A percentile compares a stretch with the other conserved stretches of the same genome.
Conservation (phyloP, 371 early-diverging fungal genomes). For the Blakeslea trispora region DNA sequence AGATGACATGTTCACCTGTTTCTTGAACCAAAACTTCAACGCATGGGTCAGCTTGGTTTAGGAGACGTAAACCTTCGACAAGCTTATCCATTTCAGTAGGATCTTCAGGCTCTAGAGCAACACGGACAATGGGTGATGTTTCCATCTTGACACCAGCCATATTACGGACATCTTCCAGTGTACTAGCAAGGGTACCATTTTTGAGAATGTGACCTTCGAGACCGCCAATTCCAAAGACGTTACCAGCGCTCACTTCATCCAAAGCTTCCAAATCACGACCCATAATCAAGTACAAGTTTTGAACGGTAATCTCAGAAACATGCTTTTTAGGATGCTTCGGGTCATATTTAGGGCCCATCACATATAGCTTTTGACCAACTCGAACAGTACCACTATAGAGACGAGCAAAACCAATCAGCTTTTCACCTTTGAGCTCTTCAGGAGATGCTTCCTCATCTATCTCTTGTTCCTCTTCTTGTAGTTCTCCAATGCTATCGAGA, state of each 20-base stretch:
- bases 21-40: slow-evolving; percentile 87
- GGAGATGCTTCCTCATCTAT: slow-evolving; percentile 19
- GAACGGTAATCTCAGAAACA: slow-evolving; percentile 71
- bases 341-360: slow-evolving; percentile 94
- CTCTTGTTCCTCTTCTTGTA: slow-evolving; percentile 25
- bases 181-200: slow-evolving; percentile 84
- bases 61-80: slow-evolving; percentile 80
- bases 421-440: slow-evolving; percentile 40
- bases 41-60: slow-evolving; percentile 94
- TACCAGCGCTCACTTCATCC: slow-evolving; percentile 89
- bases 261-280: slow-evolving; percentile 88
- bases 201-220: slow-evolving; percentile 88
- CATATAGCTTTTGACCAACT: slow-evolving; percentile 84
- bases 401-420: slow-evolving; percentile 90
- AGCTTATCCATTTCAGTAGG: slow-evolving; percentile 87
- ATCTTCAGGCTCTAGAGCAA: slow-evolving; percentile 92
- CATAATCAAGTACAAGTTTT: slow-evolving; percentile 91
- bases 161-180: slow-evolving; percentile 55
- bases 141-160: slow-evolving; percentile 59
- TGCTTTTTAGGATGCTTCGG: slow-evolving; percentile 65
- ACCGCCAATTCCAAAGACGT: slow-evolving; percentile 95
- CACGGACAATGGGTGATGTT: slow-evolving; percentile 89
- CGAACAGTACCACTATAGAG: slow-evolving; percentile 89
- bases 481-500: slow-evolving; percentile 26
- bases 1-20: slow-evolving; percentile 95